Evolutionary conservation across 495 filamentous ascomycete genomes (phyloP).

Genomic region (Aspergillus homomorphus): DNA sequence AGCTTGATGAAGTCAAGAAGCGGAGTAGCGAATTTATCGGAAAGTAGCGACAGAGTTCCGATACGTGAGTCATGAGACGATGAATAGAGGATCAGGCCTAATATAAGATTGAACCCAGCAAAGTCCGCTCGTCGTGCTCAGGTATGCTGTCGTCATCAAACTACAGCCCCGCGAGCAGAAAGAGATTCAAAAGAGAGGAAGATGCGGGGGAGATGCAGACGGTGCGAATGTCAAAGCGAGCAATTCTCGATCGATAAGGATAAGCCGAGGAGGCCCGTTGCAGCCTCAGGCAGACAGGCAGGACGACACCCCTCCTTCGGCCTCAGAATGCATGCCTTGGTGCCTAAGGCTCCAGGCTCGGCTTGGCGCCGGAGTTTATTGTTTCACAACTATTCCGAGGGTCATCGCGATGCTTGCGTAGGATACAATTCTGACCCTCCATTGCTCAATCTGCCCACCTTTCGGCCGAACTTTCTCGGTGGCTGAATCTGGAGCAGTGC

Average conservation of each 20-base stretch:
- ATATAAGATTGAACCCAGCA: background rate
- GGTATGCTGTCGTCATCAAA: background rate
- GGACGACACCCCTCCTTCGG: background rate
- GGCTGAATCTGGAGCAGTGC: background rate
- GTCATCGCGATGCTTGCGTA: background rate
- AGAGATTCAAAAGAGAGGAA: background rate
- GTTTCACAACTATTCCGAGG: background rate
- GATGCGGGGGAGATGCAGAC: background rate
- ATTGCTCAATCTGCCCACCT: background rate
- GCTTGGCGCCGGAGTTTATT: slow-evolving; percentile 1
- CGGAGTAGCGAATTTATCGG: background rate
- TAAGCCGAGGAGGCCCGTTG: background rate
- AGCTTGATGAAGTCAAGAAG: background rate
- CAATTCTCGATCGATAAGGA: background rate
- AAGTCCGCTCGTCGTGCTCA: background rate
- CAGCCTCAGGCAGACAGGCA: slow-evolving; percentile 1
- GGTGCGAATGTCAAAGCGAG: background rate
- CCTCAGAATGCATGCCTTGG: background rate
- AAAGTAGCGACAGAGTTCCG: background rate
- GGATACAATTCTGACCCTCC: background rate
- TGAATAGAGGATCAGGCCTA: background rate
- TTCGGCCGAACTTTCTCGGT: background rate
- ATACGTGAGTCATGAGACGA: background rate
- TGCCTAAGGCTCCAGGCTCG: background rate
- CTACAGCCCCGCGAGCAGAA: background rate